phyloP scores from a whole-genome alignment of 176 grass and related monocot genomes.

The Miscanthus lutarioriparius region DNA sequence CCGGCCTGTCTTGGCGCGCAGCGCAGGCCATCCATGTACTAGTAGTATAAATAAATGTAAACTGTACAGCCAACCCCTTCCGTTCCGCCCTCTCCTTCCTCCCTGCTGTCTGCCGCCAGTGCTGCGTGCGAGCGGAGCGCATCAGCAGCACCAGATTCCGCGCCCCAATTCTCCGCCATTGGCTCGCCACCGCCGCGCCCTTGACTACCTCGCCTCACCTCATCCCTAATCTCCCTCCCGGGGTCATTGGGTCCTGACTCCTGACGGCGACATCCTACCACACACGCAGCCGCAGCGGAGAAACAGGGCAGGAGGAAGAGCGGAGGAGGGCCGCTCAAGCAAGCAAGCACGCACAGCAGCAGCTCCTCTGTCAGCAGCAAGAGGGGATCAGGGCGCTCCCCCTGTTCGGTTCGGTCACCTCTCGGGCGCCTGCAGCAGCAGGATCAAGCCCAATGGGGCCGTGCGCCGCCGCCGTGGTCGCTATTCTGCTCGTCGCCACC shows the following conservation, averaged over 20 bases:
- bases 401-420: too few species aligned
- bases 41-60: neutral
- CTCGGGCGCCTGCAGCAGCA: neutral
- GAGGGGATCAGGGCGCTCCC: neutral
- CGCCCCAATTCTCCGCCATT: neutral
- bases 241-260: neutral
- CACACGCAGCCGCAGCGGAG: neutral
- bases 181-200: neutral
- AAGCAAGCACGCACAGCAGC: neutral
- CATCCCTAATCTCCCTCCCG: neutral
- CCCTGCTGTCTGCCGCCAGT: neutral
- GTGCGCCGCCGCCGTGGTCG: neutral
- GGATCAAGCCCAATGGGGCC: conserved; percentile 33
- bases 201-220: neutral
- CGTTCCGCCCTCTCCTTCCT: too few species aligned
- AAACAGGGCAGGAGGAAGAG: neutral
- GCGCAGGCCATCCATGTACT: neutral
- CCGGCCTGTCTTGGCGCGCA: too few species aligned
- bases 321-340: neutral
- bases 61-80: neutral
- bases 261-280: neutral
- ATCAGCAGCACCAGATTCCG: neutral
- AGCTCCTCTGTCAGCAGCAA: neutral
- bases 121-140: neutral
- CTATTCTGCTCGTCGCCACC: conserved; percentile 28